Percentiles rank a stretch among this genome's conserved stretches.
Evolutionary conservation across 1,139 yeast genomes (phyloP).

Genomic region (Pichia sp.): DNA sequence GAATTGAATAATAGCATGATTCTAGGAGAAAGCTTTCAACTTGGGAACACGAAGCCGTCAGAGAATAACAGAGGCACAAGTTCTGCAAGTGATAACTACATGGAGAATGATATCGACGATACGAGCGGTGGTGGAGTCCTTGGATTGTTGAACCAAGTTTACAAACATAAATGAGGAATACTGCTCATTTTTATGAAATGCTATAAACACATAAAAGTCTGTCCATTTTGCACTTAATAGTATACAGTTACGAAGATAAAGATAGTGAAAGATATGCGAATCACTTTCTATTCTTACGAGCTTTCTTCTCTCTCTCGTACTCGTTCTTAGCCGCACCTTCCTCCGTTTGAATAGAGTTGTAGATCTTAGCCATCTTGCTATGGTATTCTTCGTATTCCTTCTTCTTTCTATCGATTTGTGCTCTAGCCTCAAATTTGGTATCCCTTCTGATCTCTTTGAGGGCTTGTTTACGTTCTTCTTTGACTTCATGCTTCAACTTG

Average conservation of each 20-base stretch:
- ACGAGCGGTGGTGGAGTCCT: conserved; percentile 54
- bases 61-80: not conserved
- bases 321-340: conserved; percentile 94
- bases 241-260: not conserved
- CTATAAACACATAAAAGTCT: too few species aligned
- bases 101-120: conserved; percentile 24
- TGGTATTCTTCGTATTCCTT: conserved; percentile 73
- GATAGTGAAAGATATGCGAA: not conserved
- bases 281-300: conserved; percentile 38
- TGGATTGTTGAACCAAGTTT: conserved; percentile 78
- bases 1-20: conserved; percentile 24
- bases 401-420: conserved; percentile 74
- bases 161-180: conserved; percentile 53
- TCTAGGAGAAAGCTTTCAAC: conserved; percentile 27
- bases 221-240: not conserved
- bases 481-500: conserved; percentile 77
- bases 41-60: conserved; percentile 4
- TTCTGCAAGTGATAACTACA: conserved; percentile 15
- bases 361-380: conserved; percentile 79
- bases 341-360: conserved; percentile 78
- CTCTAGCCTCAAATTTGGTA: conserved; percentile 78
- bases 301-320: conserved; percentile 78
- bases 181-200: too few species aligned
- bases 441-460: conserved; percentile 89
- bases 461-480: conserved; percentile 86